A percentile compares a stretch with the other conserved stretches of the same genome.
Evolutionary conservation across 1,139 yeast species (phyloP).

Genomic region (Pichia sp.): DNA sequence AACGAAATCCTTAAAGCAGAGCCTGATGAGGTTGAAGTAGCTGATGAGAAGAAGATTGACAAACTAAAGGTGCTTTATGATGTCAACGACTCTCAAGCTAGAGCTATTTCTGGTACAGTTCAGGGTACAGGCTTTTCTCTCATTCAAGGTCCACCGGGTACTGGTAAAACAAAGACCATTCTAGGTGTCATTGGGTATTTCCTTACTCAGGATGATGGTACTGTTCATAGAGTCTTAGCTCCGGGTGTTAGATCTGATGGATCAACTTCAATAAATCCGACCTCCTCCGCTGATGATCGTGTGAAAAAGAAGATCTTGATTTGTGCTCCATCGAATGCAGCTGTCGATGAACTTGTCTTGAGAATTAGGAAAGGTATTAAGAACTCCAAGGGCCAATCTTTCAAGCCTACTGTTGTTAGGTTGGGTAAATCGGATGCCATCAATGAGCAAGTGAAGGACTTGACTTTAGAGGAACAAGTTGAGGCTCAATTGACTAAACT

Average conservation of each 20-base stretch:
- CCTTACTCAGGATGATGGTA: constrained; percentile 36
- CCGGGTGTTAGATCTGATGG: constrained; percentile 24
- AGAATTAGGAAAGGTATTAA: constrained; percentile 72
- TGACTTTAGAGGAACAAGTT: constrained; percentile 82
- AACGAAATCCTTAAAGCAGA: constrained; percentile 57
- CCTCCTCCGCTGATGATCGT: constrained; percentile 13
- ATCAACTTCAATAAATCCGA: constrained; percentile 1
- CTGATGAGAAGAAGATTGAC: constrained; percentile 28
- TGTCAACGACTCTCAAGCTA: constrained; percentile 85
- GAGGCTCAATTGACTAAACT: constrained; percentile 46
- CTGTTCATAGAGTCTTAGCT: constrained; percentile 29
- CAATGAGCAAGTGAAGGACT: constrained; percentile 71
- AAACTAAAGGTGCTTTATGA: constrained; percentile 40
- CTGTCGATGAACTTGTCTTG: constrained; percentile 92
- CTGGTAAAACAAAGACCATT: constrained; percentile 97
- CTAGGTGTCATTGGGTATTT: constrained; percentile 83
- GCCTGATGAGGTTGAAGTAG: constrained; percentile 41
- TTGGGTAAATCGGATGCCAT: constrained; percentile 88
- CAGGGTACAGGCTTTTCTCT: constrained; percentile 70
- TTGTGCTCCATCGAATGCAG: constrained; percentile 99
- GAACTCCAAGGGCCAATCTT: constrained; percentile 47
- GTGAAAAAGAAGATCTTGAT: constrained; percentile 50
- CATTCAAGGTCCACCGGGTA: constrained; percentile 98
- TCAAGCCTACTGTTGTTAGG: constrained; percentile 73
- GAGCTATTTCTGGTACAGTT: constrained; percentile 73